Conservation (phyloP, 2,329 filamentous ascomycete species). For the Ophiostoma montium region DNA sequence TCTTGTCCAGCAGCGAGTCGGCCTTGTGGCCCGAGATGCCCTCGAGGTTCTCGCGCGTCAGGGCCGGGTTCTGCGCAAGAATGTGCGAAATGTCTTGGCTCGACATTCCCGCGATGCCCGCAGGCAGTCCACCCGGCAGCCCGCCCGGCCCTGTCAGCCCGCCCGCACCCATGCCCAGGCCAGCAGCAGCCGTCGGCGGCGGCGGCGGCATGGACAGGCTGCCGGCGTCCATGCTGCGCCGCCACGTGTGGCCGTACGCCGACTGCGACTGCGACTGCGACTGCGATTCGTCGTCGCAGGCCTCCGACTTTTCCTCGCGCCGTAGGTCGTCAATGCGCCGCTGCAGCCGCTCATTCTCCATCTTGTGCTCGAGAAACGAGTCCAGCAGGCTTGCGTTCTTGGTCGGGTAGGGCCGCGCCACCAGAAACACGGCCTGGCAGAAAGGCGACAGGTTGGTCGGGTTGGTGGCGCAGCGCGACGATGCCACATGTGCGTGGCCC, state of each 20-base stretch:
- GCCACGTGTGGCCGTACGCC: not conserved
- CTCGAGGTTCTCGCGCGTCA: conserved; percentile 71
- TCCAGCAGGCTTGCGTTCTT: conserved; percentile 76
- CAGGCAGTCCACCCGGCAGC: not conserved
- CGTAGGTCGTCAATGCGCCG: conserved; percentile 76
- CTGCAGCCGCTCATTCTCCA: conserved; percentile 79
- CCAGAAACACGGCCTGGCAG: conserved; percentile 86
- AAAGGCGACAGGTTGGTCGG: conserved; percentile 51
- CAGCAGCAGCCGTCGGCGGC: conserved; percentile 12
- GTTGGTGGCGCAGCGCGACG: conserved; percentile 48
- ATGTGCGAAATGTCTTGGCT: not conserved
- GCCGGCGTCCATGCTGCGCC: conserved; percentile 4
- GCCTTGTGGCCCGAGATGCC: conserved; percentile 51
- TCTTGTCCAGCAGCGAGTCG: conserved; percentile 72
- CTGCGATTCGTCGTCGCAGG: conserved; percentile 56
- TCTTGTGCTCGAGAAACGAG: conserved; percentile 91
- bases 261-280: conserved; percentile 51
- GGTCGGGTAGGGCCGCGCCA: conserved; percentile 78
- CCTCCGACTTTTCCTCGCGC: conserved; percentile 63
- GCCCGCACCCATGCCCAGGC: not conserved
- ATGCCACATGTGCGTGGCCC: conserved; percentile 77
- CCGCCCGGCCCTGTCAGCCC: not conserved
- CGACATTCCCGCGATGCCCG: not conserved
- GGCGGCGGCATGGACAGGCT: conserved; percentile 7
- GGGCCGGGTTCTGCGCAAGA: conserved; percentile 37